Percentiles rank a stretch among this genome's conserved stretches.
These are phyloP conservation scores for Hypoxylon intermedium DNA, from an alignment of 495 filamentous ascomycete species.

Conservation along the genomic window DNA sequence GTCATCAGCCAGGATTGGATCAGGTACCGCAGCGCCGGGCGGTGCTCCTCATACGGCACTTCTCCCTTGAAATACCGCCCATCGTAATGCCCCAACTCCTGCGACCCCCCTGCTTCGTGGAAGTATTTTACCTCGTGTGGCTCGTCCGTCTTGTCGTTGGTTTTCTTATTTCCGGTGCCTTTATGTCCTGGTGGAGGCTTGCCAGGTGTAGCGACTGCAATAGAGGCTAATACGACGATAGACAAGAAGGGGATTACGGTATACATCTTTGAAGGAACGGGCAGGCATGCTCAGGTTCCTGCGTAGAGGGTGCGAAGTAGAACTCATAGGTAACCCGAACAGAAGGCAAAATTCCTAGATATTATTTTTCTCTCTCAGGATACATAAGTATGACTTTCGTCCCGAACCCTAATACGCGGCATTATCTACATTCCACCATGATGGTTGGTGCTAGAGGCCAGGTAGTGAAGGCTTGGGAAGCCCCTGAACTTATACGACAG, in stretches of 20 bases:
- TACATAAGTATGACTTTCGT: not conserved
- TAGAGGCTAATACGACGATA: not conserved
- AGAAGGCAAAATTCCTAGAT: not conserved
- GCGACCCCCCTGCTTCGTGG: conserved; percentile 63
- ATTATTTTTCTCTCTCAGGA: not conserved
- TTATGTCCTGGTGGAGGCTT: conserved; percentile 4
- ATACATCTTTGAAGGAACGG: conserved; percentile 12
- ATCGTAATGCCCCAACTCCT: conserved; percentile 75
- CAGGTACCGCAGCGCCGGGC: conserved; percentile 69
- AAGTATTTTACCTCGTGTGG: conserved; percentile 53
- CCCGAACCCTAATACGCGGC: not conserved
- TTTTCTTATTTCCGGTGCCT: not conserved
- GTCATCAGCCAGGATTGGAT: conserved; percentile 76
- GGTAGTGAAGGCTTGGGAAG: not conserved
- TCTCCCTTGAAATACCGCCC: conserved; percentile 66
- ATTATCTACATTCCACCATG: conserved; percentile 3
- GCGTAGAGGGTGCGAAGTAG: not conserved
- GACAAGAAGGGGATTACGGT: conserved; percentile 5
- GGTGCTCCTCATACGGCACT: conserved; percentile 69
- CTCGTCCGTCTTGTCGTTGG: not conserved
- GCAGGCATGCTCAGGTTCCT: conserved; percentile 2
- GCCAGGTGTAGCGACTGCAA: not conserved
- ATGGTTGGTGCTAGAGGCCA: not conserved
- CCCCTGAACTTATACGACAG: not conserved
- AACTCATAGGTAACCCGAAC: too few species aligned